Evolutionary conservation across 2,329 filamentous ascomycete genomes (phyloP), one percentile per base, ranked within the genome.

Genomic region (Botrytis tulipae): DNA sequence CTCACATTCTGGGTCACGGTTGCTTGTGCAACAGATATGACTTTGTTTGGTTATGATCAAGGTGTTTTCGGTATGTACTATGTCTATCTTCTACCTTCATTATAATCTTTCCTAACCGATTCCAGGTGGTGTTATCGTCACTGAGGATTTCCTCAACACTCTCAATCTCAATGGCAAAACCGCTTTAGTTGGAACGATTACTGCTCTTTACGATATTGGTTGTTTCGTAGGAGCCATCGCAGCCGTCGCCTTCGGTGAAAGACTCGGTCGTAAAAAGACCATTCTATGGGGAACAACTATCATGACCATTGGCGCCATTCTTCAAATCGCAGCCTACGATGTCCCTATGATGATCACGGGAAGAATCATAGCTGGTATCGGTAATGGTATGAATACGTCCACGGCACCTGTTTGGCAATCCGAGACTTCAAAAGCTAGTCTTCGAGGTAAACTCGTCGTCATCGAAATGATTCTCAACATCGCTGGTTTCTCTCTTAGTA

Each of bases 311-410:
- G 78, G 77, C 42, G 77, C 78, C n/a, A 73, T 80, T 4, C 68
- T 80, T 1, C 79, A 80, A 69, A 79, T 78, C 25, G 84, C 86
- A 18, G 83, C 72, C 18, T 72, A 12, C 20, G 86, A 86, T 76
- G 86, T 86, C 20, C 75, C 90, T 92, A 81, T 90, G 88, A 80
- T 78, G 61, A 76, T 77, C 9, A 87, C 88, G 73, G 92, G 92
- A 80, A 92, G 92, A 86, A 83, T 94, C 73, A 84, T 95, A 78
- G 90, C 92, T 68, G 92, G 92, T 81, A 81, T 94, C 70, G 92
- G 92, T 85, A 92, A 94, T 78, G 92, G 92, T 80, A 84, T 85
- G 78, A 85, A 85, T 73, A 85, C 84, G 0, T 84, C 82, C 3
- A 84, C 83, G 20, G 83, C 86, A 1, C 74, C 74, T 1, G 67